Evolutionary conservation across 164 flowering plant species (phyloP), one percentile per base, ranked within the genome.

Genomic region (Umbilicus rupestris): DNA sequence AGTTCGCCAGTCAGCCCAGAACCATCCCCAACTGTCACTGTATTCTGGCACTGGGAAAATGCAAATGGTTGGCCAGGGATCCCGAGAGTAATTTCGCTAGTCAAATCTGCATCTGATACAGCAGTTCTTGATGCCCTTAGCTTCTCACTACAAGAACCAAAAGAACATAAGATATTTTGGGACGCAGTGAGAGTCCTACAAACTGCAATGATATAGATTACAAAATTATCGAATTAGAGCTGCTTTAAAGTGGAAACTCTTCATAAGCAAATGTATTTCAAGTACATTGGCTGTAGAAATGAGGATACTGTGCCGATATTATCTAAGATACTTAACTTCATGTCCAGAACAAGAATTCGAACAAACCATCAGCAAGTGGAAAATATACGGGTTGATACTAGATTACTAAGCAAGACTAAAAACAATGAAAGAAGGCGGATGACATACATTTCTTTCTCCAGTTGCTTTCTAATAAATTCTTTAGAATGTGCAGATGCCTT

Each of bases 381-480:
- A 31, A 26, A 63, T 15, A 63, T 63, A 44, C 22, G 29, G 41
- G 8, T 11, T 31, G 15, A 3, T 37, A 67, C 5, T 26, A 12
- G 35, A 17, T 35, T 24, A 50, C 4, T 46, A 19, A 39, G 30
- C 3, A 28, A 2, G 16, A 17, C 14, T 11, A 22, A 62, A 17
- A 11, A 63, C n/a, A 16, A 35, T 12, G 26, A 9, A 14, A 65
- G 58, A 14, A 11, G 46, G 28, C 8, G n/a, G 35, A 31, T 45
- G 17, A 16, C 88, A 68, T 84, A 90, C 98, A 93, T 78, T 83
- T 93, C 98, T 77, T 90, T 93, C 77, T 90, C 97, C 72, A 93
- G 75, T 75, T 93, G 98, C 68, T 85, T 93, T 52, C 88, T 74
- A 77, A 90, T 87, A 76, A 93, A 93, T 2, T 93, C 98, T 81